Percentiles rank a stretch among this genome's conserved stretches.
These are phyloP conservation scores for Basidiobolus meristosporus DNA, from an alignment of 371 early-diverging fungal species.

Conservation along the genomic window DNA sequence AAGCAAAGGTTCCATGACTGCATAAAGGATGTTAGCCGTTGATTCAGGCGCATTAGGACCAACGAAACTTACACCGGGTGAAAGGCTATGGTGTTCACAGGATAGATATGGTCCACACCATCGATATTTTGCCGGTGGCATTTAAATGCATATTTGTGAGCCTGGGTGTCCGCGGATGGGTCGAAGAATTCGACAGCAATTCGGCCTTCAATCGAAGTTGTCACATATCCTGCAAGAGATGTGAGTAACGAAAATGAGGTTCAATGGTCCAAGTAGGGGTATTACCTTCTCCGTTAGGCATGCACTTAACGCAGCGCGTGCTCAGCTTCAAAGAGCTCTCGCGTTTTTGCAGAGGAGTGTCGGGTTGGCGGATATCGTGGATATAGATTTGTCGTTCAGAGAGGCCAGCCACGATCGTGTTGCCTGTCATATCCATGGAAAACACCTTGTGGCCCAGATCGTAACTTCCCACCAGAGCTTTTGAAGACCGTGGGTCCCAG, in stretches of 20 bases:
- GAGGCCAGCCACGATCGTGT: slow-evolving; percentile 64
- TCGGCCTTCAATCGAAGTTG: slow-evolving; percentile 83
- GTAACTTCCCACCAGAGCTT: slow-evolving; percentile 12
- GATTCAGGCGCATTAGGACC: neutral
- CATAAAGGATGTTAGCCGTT: no score
- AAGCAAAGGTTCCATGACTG: slow-evolving; percentile 82
- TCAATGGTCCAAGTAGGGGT: neutral
- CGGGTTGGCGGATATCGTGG: slow-evolving; percentile 68
- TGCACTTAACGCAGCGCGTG: slow-evolving; percentile 55
- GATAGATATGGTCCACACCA: slow-evolving; percentile 73
- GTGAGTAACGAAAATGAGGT: neutral
- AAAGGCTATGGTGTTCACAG: slow-evolving; percentile 84
- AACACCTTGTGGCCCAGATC: slow-evolving; percentile 52
- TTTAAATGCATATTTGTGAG: slow-evolving; percentile 84
- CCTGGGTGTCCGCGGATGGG: slow-evolving; percentile 31
- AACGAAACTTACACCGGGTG: slow-evolving; percentile 59
- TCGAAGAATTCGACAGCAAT: slow-evolving; percentile 87
- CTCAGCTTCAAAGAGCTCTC: slow-evolving; percentile 68
- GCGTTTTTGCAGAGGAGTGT: slow-evolving; percentile 37
- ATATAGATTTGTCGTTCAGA: slow-evolving; percentile 55
- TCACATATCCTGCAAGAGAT: slow-evolving; percentile 41
- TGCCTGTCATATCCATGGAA: slow-evolving; percentile 48
- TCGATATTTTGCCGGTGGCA: slow-evolving; percentile 68
- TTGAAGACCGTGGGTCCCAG: slow-evolving; percentile 38
- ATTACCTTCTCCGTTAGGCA: slow-evolving; percentile 59